Evolutionary conservation across 2,329 filamentous ascomycete genomes (phyloP).

Genomic region (Teratosphaeria gauchensis): DNA sequence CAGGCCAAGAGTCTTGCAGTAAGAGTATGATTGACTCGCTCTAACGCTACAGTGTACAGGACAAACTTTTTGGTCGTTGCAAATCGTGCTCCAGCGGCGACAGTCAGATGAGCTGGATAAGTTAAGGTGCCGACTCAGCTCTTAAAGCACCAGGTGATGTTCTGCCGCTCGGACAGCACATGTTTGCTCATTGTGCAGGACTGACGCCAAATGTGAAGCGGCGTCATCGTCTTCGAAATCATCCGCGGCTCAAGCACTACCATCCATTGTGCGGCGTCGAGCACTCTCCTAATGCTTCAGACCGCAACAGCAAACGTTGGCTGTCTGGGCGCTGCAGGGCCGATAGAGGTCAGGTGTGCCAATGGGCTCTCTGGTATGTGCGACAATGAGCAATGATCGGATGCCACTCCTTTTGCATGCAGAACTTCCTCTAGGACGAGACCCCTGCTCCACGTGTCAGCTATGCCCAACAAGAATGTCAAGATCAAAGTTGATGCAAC

Average conservation of each 20-base stretch:
- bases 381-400: background rate
- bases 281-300: too few relatives aligned
- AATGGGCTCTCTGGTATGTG: background rate
- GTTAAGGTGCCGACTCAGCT: too few relatives aligned
- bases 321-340: too few relatives aligned
- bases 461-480: background rate
- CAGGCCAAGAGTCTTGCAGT: background rate
- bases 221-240: too few relatives aligned
- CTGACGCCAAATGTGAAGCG: too few relatives aligned
- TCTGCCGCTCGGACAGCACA: too few relatives aligned
- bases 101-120: background rate
- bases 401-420: background rate
- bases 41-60: background rate
- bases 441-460: background rate
- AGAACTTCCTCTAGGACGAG: background rate
- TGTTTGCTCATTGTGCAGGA: too few relatives aligned
- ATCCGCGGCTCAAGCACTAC: too few relatives aligned
- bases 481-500: background rate
- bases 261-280: too few relatives aligned
- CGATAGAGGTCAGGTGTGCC: background rate
- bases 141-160: too few relatives aligned
- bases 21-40: background rate
- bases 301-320: too few relatives aligned
- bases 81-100: background rate
- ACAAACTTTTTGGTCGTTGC: background rate